A percentile compares a stretch with the other conserved stretches of the same genome.
Evolutionary conservation across 345 rosid species (phyloP).

Genomic region (Camelina sativa): DNA sequence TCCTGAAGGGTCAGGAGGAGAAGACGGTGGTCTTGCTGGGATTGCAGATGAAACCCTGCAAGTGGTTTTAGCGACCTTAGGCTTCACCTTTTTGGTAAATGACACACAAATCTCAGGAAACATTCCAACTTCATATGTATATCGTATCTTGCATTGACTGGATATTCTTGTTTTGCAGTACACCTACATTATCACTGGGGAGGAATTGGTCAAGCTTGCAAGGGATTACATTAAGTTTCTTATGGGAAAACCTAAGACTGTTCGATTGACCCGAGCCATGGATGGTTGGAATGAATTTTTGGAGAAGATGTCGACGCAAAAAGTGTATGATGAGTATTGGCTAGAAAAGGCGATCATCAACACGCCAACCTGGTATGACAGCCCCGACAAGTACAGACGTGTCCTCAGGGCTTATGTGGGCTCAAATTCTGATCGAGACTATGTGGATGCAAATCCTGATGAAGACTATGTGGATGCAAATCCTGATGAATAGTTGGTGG

Average conservation of each 20-base stretch:
- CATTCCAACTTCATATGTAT: neutral
- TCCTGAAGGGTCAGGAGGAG: constrained; percentile 51
- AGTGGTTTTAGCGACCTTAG: constrained; percentile 69
- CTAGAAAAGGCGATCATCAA: constrained; percentile 68
- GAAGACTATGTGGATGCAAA: constrained; percentile 37
- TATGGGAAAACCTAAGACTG: constrained; percentile 55
- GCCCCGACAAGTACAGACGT: constrained; percentile 63
- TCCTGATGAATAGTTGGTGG: constrained; percentile 23
- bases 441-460: constrained; percentile 22
- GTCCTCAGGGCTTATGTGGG: constrained; percentile 37
- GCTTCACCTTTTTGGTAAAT: constrained; percentile 66
- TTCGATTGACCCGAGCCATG: constrained; percentile 64
- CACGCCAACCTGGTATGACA: constrained; percentile 72
- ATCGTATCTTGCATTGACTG: neutral
- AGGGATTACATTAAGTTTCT: constrained; percentile 74
- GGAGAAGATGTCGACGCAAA: constrained; percentile 44
- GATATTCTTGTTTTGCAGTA: constrained; percentile 53
- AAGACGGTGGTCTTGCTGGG: constrained; percentile 59
- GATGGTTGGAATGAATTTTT: constrained; percentile 49
- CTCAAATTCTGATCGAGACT: constrained; percentile 34
- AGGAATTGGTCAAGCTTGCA: constrained; percentile 66
- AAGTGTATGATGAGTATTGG: constrained; percentile 56
- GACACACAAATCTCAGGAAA: neutral
- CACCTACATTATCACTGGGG: constrained; percentile 64
- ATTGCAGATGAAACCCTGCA: constrained; percentile 61